Evolutionary conservation across 1,284 basidiomycete species (phyloP).

Genomic region (Heterobasidion occidentale): DNA sequence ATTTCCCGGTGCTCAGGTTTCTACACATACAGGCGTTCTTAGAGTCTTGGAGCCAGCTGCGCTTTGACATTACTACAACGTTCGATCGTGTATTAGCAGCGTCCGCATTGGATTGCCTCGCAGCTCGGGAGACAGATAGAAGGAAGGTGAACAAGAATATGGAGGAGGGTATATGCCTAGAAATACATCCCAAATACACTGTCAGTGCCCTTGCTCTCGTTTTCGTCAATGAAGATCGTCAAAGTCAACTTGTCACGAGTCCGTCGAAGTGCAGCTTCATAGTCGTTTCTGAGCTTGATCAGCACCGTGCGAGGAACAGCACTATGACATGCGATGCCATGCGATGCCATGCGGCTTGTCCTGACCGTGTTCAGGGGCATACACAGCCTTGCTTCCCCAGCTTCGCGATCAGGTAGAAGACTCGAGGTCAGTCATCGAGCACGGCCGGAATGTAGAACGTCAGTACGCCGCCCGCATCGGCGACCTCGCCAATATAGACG

Average conservation of each 20-base stretch:
- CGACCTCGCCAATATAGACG: slow-evolving; percentile 82
- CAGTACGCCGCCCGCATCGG: slow-evolving; percentile 77
- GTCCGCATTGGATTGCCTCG: too few relatives aligned
- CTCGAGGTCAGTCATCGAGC: slow-evolving; percentile 27
- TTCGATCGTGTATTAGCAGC: too few relatives aligned
- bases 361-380: not conserved
- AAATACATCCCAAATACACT: not conserved
- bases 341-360: too few relatives aligned
- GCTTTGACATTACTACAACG: too few relatives aligned
- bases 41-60: too few relatives aligned
- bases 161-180: not conserved
- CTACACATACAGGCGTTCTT: too few relatives aligned
- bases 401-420: not conserved
- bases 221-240: too few relatives aligned
- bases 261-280: not conserved
- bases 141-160: too few relatives aligned
- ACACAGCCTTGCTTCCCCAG: not conserved
- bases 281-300: not conserved
- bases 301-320: not conserved
- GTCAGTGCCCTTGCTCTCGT: not conserved
- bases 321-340: too few relatives aligned
- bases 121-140: too few relatives aligned
- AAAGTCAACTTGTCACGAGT: too few relatives aligned
- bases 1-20: too few relatives aligned
- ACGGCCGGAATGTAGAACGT: slow-evolving; percentile 83